Base-by-base conservation (phyloP, 345 rosid species). In the Limnanthes douglasii region DNA sequence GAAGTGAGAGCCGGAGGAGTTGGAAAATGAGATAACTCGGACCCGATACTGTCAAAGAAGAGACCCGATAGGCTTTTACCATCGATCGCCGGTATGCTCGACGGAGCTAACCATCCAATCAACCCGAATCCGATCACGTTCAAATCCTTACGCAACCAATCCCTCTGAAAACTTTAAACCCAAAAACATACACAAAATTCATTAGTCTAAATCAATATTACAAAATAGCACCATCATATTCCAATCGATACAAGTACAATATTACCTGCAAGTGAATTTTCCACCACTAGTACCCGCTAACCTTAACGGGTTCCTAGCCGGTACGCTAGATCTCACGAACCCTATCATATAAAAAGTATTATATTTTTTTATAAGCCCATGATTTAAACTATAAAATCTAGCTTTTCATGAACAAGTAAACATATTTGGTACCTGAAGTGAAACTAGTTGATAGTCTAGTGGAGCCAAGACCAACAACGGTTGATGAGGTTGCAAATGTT, bases 1-100 rank as follows among this genome's bases (percentile, higher is more conserved):
- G 86, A 83, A 34, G 71, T 38, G 49, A 78, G 36, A 4, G 75
- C 39, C 9, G 98, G 95, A 39, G 86, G 84, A 2, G 83, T 46
- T 5, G 93, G 98, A 79, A 90, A 90, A 63, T 84, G 94, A 37
- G 95, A 72, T 2, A 84, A 92, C 59, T 90, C 95, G 10, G 84
- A 22, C 4, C 98, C 95, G 14, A 90, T 84, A 65, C 95, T 90
- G 10, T 84, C 82, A 17, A 90, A 75, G 75, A 90, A 90, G 47
- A 90, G 94, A 6, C 94, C 78, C 0, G 92, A 68, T 61, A 90
- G 61, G 59, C 98, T 90, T 68, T 80, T 90, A 2, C 95, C 95
- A 11, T 65, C 11, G 26, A 84, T 90, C 1, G 60, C 78, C 9
- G 98, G 98, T 4, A 84, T 50, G 57, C 98, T 84, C 3, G 95